Conservation (phyloP, 2,329 filamentous ascomycete species). For the Sphaerulina vaccinii region DNA sequence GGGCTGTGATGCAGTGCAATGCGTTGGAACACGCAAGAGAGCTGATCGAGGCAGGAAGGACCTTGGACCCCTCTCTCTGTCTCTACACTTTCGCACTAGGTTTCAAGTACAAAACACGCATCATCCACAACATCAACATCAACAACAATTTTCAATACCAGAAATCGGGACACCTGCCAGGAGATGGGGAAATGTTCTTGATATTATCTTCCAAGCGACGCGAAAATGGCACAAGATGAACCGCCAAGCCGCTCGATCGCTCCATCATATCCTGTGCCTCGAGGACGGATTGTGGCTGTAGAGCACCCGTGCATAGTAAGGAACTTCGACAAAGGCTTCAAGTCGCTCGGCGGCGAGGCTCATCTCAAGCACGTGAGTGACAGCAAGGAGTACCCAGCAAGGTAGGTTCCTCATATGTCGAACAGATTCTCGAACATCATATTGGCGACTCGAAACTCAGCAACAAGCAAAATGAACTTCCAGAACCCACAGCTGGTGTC, state of each 20-base stretch:
- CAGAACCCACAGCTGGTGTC: slow-evolving; percentile 59
- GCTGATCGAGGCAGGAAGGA: no score
- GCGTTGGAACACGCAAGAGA: no score
- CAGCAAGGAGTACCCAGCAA: not conserved
- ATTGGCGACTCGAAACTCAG: slow-evolving; percentile 34
- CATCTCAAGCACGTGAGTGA: slow-evolving; percentile 54
- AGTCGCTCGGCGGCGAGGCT: slow-evolving; percentile 59
- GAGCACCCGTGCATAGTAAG: slow-evolving; percentile 67
- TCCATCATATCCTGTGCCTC: slow-evolving; percentile 52
- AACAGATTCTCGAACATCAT: slow-evolving; percentile 35
- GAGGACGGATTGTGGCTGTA: slow-evolving; percentile 56
- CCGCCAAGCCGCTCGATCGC: slow-evolving; percentile 10
- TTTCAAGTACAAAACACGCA: no score
- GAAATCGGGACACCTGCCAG: not conserved
- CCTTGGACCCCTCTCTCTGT: no score
- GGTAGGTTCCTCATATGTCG: slow-evolving; percentile 17
- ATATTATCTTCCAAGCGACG: slow-evolving; percentile 1
- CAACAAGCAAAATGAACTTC: slow-evolving; percentile 23
- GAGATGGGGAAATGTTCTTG: not conserved
- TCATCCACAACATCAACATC: no score
- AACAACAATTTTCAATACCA: no score
- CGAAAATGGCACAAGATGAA: not conserved
- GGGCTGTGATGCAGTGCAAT: not conserved
- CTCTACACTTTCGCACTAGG: no score
- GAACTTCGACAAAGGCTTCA: slow-evolving; percentile 63